phyloP scores from a whole-genome alignment of 2,329 filamentous ascomycete species.

The Phyllosticta citriasiana region DNA sequence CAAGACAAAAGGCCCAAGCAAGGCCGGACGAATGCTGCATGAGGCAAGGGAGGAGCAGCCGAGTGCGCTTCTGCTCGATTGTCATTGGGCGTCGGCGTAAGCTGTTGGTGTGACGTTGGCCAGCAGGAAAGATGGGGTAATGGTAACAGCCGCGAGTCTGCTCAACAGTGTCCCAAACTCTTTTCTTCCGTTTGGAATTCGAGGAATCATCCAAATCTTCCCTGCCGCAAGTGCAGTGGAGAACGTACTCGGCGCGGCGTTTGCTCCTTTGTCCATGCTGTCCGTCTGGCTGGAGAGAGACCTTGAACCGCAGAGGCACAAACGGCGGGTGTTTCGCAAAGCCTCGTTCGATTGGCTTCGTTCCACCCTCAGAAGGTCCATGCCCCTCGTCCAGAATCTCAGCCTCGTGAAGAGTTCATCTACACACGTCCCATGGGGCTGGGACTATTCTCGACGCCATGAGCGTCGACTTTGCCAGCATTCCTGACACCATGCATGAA shows the following conservation, averaged over 20 bases:
- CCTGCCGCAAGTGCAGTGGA: no score
- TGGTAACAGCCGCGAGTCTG: neutral
- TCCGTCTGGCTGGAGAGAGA: neutral
- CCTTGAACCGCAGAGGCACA: neutral
- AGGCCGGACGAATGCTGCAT: neutral
- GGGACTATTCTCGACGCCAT: neutral
- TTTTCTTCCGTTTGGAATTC: neutral
- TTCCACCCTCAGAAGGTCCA: neutral
- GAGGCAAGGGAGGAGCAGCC: neutral
- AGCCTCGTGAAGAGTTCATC: neutral
- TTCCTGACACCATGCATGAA: slow-evolving; percentile 28
- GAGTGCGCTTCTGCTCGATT: neutral
- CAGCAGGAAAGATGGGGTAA: neutral
- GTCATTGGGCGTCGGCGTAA: neutral
- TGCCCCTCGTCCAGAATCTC: neutral
- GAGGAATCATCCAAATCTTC: neutral
- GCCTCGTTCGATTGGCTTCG: neutral
- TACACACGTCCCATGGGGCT: neutral
- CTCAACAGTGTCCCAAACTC: neutral
- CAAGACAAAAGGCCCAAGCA: neutral
- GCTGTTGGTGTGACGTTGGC: neutral
- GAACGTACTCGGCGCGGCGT: neutral
- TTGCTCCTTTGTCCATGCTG: neutral
- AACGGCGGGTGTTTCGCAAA: neutral
- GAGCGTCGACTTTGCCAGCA: slow-evolving; percentile 23